Evolutionary conservation across 73 alveolate species (phyloP), one percentile per base, ranked within the genome.

Genomic region (Symbiodinium pilosum): DNA sequence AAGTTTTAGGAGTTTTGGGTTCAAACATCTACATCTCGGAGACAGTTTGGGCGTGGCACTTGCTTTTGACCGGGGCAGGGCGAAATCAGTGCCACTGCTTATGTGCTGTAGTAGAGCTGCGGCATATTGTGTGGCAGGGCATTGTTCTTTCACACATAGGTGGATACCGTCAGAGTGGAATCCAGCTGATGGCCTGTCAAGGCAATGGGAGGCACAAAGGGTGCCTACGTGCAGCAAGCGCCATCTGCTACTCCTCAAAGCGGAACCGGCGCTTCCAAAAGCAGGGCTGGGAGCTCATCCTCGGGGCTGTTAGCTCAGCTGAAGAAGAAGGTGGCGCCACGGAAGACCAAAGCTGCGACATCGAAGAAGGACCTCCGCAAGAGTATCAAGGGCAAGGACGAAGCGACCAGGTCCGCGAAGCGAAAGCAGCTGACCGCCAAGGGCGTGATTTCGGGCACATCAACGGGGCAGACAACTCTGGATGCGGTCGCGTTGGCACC

Each of bases 151-250:
- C 28, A 42, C 41, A 16, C 95, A 88, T n/a, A 5, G 95, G 14
- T 64, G 95, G 95, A 3, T 88, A 3, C 95, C 95, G 3, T 88
- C 95, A 1, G 95, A 88, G 71, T 88, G 85, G 95, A 88, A 59
- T 42, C 39, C 81, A 8, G 95, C 95, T 0, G 95, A 88, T 52
- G 93, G 93, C 40, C 64, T 54, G 54, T 86, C 93, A 40, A n/a
- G 93, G 84, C 4, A 24, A 30, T 86, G 83, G 84, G 93, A 86
- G 26, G 6, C 43, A 18, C 11, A 84, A 44, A 43, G 77, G 24
- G 21, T n/a, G 4, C 3, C 43, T 14, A 43, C 47, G 51, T 9
- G 16, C 21, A 43, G 77, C 77, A 43, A 84, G 52, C 52, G 93
- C 39, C 38, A 0, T 56, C 86, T 43, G 59, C 94, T 52, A 52